Evolutionary conservation across 345 rosid species (phyloP).

Genomic region (Syzygium jambos): DNA sequence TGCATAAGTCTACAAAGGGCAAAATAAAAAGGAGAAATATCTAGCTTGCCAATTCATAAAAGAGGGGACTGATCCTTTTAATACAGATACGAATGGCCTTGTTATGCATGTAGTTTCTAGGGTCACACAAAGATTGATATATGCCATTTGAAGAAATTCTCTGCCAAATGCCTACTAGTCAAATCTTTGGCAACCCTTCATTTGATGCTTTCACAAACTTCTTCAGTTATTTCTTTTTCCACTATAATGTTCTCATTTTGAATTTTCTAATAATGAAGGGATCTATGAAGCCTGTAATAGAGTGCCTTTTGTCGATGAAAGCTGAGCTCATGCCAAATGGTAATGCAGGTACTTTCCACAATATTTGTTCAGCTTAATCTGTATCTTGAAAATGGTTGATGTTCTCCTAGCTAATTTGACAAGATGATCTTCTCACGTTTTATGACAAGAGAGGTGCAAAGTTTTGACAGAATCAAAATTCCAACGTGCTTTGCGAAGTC

Average conservation of each 20-base stretch:
- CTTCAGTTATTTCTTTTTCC: background rate
- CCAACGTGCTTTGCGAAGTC: constrained; percentile 35
- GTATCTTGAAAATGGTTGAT: constrained; percentile 8
- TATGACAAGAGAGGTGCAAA: constrained; percentile 44
- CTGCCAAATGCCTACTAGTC: background rate
- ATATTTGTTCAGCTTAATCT: background rate
- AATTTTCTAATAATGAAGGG: constrained; percentile 28
- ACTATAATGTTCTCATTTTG: background rate
- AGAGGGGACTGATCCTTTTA: background rate
- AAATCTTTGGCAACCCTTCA: background rate
- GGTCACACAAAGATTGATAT: background rate
- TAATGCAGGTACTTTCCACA: constrained; percentile 8
- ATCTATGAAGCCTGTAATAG: constrained; percentile 38
- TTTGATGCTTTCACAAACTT: background rate
- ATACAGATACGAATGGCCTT: background rate
- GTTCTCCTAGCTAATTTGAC: constrained; percentile 8
- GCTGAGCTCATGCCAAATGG: constrained; percentile 14
- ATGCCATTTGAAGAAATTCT: background rate
- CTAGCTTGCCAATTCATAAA: background rate
- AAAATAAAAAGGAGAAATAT: background rate
- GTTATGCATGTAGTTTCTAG: background rate
- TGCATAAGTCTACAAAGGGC: background rate
- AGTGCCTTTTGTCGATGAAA: constrained; percentile 33
- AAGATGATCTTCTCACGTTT: constrained; percentile 12
- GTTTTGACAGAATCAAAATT: constrained; percentile 35